Base-by-base conservation (phyloP, 148 eudicot genomes). In the Vaccinium darrowii region DNA sequence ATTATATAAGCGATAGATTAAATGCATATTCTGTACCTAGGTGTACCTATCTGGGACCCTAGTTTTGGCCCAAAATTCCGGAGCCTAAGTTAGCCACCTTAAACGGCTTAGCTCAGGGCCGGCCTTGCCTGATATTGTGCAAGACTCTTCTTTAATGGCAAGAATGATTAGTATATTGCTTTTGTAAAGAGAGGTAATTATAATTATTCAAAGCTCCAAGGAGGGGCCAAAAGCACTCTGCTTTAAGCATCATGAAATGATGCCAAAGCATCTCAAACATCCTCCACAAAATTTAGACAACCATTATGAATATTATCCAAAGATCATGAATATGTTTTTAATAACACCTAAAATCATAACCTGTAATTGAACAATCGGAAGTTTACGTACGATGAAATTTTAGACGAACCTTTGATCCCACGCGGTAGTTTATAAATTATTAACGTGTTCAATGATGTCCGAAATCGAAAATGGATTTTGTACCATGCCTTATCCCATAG, bases 211-310 rank as follows among this genome's bases (percentile, higher is more conserved):
- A 80, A 82, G 56, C 84, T 27, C 19, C 18, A 7, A 30, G 36
- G 13, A 19, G 56, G 84, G 52, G 21, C 67, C 67, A 83, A 65
- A 65, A 65, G 30, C 72, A 83, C 52, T 53, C 65, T 18, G 23
- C 79, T 54, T 54, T 51, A 30, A 33, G 77, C 47, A 36, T 7
- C 77, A 33, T 54, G 69, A 19, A 30, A 71, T 23, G 78, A 72
- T 82, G 54, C 78, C 56, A 63, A 65, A 81, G 53, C 57, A 51
- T 50, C 56, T 82, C 60, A 50, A 76, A 30, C 51, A 67, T 79
- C 82, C 27, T 67, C 83, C 76, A 72, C 84, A 72, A 13, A 56
- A 53, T 82, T 53, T 18, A 12, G 14, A 82, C 62, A 25, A 7
- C 43, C 25, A 69, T 67, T 8, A 69, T 67, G 77, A 82, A 82